These are phyloP conservation scores for Globisporangium lucens DNA, from an alignment of 352 stramenopile genomes.

Conservation along the genomic window DNA sequence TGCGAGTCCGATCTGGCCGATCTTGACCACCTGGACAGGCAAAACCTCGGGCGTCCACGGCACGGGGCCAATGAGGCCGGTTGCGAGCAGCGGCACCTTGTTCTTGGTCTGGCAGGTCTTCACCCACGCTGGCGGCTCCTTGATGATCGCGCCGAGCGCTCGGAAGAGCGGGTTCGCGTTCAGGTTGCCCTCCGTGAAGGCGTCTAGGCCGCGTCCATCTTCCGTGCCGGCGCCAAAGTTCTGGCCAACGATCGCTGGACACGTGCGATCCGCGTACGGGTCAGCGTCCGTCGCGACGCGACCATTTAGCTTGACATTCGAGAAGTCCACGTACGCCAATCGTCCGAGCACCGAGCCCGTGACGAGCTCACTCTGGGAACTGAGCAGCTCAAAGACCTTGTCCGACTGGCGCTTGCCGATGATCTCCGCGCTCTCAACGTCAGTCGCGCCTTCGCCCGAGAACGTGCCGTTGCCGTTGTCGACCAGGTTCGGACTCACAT, in stretches of 20 bases:
- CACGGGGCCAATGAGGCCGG: slow-evolving; percentile 35
- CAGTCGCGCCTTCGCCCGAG: slow-evolving; percentile 25
- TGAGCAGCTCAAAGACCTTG: slow-evolving; percentile 29
- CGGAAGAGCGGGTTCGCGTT: slow-evolving; percentile 31
- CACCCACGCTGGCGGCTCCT: slow-evolving; percentile 32
- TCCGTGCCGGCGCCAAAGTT: slow-evolving; percentile 51
- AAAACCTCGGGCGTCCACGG: slow-evolving; percentile 44
- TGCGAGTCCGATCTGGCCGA: slow-evolving; percentile 51
- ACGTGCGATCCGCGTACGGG: slow-evolving; percentile 35
- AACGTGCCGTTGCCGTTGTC: slow-evolving; percentile 47
- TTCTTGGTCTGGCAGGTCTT: slow-evolving; percentile 35
- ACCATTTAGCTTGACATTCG: slow-evolving; percentile 30
- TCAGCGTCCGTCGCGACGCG: slow-evolving; percentile 13
- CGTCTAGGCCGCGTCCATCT: slow-evolving; percentile 30
- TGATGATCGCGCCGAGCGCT: slow-evolving; percentile 21
- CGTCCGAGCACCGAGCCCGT: slow-evolving; percentile 23
- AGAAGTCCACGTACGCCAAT: slow-evolving; percentile 47
- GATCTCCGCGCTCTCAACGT: slow-evolving; percentile 38
- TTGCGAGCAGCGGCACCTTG: slow-evolving; percentile 37
- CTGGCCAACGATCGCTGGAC: slow-evolving; percentile 38
- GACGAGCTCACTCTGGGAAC: slow-evolving; percentile 19
- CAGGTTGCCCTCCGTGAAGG: slow-evolving; percentile 34
- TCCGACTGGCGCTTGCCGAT: slow-evolving; percentile 35
- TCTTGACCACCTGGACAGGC: slow-evolving; percentile 47
- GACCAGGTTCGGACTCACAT: slow-evolving; percentile 42